phyloP scores from a whole-genome alignment of 2,329 filamentous ascomycete species.

The Monilinia laxa region DNA sequence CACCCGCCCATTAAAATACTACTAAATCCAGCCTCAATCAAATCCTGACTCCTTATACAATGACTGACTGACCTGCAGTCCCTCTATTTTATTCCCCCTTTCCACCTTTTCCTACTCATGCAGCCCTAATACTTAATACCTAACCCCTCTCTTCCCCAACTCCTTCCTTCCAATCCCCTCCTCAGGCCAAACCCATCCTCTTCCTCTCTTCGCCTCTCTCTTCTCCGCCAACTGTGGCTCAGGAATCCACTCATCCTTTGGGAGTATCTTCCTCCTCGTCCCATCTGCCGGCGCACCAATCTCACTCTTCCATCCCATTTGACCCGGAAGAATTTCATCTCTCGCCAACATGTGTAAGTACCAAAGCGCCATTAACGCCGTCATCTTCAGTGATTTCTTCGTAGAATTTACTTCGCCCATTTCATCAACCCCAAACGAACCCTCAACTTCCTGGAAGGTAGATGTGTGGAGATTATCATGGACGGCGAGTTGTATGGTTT shows the following conservation, averaged over 20 bases:
- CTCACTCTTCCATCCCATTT: slow-evolving; percentile 65
- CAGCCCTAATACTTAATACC: slow-evolving; percentile 43
- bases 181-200: slow-evolving; percentile 76
- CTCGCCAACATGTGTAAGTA: slow-evolving; percentile 71
- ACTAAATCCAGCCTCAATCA: background rate
- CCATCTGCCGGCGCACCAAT: slow-evolving; percentile 74
- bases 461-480: slow-evolving; percentile 30
- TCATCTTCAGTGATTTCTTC: slow-evolving; percentile 62
- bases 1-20: background rate
- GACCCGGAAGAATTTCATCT: slow-evolving; percentile 58
- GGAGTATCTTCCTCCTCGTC: slow-evolving; percentile 66
- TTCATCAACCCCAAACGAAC: slow-evolving; percentile 32
- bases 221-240: slow-evolving; percentile 72
- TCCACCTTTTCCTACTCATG: background rate
- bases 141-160: slow-evolving; percentile 63
- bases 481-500: slow-evolving; percentile 57
- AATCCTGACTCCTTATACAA: background rate
- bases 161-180: slow-evolving; percentile 72
- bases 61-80: background rate
- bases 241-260: slow-evolving; percentile 75
- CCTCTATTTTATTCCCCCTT: background rate
- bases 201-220: slow-evolving; percentile 68
- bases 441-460: slow-evolving; percentile 29
- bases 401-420: slow-evolving; percentile 39
- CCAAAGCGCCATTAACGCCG: slow-evolving; percentile 73